Evolutionary conservation across 306 rosid species (phyloP).

Genomic region (Glycine latifolia): DNA sequence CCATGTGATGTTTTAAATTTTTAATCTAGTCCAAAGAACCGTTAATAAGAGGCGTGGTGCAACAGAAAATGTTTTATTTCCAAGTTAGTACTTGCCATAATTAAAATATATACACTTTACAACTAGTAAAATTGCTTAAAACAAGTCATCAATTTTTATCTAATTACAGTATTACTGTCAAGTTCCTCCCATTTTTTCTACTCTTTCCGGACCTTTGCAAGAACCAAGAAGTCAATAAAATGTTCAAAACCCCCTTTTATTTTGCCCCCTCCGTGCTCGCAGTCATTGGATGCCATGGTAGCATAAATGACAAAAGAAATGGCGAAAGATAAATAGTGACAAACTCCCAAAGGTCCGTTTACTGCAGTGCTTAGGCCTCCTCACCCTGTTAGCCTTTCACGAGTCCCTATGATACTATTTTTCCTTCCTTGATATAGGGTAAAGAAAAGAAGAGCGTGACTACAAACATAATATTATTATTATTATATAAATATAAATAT

Average conservation of each 20-base stretch:
- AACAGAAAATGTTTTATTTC: conserved; percentile 1
- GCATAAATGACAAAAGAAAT: too few species aligned
- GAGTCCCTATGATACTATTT: conserved; percentile 47
- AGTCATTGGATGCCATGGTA: conserved; percentile 10
- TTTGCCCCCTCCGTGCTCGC: background rate
- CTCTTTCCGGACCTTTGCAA: background rate
- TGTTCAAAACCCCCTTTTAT: background rate
- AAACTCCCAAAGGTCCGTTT: too few species aligned
- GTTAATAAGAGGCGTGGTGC: background rate
- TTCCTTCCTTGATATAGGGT: conserved; percentile 49
- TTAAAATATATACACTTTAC: too few species aligned
- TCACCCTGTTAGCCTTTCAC: conserved; percentile 40
- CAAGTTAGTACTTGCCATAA: too few species aligned
- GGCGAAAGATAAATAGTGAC: conserved; percentile 19
- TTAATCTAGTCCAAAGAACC: background rate
- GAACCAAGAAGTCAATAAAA: conserved; percentile 9
- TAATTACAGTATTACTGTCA: too few species aligned
- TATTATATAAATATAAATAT: too few species aligned
- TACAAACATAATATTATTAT: background rate
- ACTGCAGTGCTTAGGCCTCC: background rate
- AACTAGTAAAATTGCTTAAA: background rate
- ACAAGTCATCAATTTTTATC: background rate
- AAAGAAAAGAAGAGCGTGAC: conserved; percentile 45
- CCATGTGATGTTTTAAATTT: conserved; percentile 22
- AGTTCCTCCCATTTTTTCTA: background rate